These are phyloP conservation scores for Ganoderma lingzhi DNA, from an alignment of 1,284 basidiomycete species.

Conservation along the genomic window DNA sequence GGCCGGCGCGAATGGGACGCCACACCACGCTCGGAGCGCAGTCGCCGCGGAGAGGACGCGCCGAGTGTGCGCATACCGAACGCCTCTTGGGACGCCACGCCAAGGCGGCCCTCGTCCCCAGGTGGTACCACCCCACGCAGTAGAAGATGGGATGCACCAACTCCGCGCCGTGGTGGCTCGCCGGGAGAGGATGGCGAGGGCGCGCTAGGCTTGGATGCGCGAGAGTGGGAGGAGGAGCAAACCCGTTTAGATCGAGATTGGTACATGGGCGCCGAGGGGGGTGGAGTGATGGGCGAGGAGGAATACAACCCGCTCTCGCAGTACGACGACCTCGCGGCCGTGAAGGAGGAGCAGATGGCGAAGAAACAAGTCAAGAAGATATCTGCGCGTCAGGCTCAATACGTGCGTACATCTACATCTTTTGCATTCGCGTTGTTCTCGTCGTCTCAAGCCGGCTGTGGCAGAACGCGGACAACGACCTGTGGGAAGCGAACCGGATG, in stretches of 20 bases:
- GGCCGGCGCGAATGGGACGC: slow-evolving; percentile 60
- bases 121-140: slow-evolving; percentile 67
- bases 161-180: slow-evolving; percentile 71
- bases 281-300: slow-evolving; percentile 85
- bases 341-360: slow-evolving; percentile 83
- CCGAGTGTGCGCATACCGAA: slow-evolving; percentile 91
- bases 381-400: slow-evolving; percentile 93
- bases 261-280: slow-evolving; percentile 92
- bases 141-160: slow-evolving; percentile 87
- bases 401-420: slow-evolving; percentile 62
- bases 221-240: slow-evolving; percentile 97
- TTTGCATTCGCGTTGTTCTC: slow-evolving; percentile 5
- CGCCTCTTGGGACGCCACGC: slow-evolving; percentile 91
- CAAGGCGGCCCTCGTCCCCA: slow-evolving; percentile 53
- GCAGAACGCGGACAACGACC: slow-evolving; percentile 95
- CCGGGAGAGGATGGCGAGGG: slow-evolving; percentile 68
- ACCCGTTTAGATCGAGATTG: slow-evolving; percentile 90
- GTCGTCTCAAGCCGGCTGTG: slow-evolving; percentile 19
- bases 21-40: slow-evolving; percentile 74
- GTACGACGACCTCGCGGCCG: slow-evolving; percentile 82
- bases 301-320: slow-evolving; percentile 94
- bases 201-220: slow-evolving; percentile 65
- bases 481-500: slow-evolving; percentile 99
- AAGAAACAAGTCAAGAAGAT: slow-evolving; percentile 86
- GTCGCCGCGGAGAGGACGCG: slow-evolving; percentile 67